Evolutionary conservation across 306 rosid genomes (phyloP), one percentile per base, ranked within the genome.

Genomic region (Delonix regia): DNA sequence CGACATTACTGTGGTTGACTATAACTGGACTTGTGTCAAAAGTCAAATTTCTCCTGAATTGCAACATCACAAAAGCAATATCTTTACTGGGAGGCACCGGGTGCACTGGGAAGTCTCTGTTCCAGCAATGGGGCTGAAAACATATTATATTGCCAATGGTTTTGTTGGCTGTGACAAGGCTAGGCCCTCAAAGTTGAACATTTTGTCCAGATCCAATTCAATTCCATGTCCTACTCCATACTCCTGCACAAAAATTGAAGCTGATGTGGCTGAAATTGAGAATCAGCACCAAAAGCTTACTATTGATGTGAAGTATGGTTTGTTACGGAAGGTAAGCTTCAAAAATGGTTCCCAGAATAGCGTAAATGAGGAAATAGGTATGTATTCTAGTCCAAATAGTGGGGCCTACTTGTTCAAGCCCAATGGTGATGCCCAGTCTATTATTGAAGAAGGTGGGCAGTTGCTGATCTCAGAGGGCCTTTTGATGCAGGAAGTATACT

Each of bases 341-440:
- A 81, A 75, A 84, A 47, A 65, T 69, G 86, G 94, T 55, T 81
- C 86, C 33, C 83, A 85, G 49, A 88, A 65, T 85, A 80, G 77
- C 57, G 86, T 90, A 55, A 84, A 86, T 65, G 99, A 95, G 87
- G 98, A 95, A 87, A 86, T 95, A 19, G 91, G 93, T 18, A 81
- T 95, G 90, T 95, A 95, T 81, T 78, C 96, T 45, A 93, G 97
- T 69, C 42, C 19, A 13, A 95, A 90, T 21, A 86, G 94, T 48
- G 99, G 99, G 59, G 99, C 99, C 34, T 95, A 93, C 91, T 85
- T 95, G 65, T 95, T 95, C 82, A 88, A 80, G 81, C 99, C 99
- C 1, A 79, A 12, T 45, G 99, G 99, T 44, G 93, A 91, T 34
- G 92, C 99, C 5, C 77, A 83, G 51, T 73, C 93, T 27, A 85